Conservation (phyloP, 148 eudicot genomes). For the Gaultheria prostrata region DNA sequence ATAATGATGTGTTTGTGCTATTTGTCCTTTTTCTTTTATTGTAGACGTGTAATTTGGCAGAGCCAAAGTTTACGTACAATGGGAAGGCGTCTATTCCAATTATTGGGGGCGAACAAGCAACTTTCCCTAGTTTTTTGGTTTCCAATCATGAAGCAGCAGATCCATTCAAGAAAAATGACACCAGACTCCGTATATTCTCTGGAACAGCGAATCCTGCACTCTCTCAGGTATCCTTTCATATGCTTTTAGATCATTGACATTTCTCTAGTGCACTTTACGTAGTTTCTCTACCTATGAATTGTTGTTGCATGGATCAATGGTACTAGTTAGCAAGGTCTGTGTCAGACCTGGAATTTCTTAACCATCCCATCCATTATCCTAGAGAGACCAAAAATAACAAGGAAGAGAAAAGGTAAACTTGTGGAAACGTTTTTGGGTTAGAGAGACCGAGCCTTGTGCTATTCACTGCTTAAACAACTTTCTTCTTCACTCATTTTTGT, state of each 20-base stretch:
- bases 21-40: neutral
- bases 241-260: neutral
- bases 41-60: slow-evolving; percentile 65
- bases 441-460: neutral
- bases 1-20: neutral
- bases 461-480: neutral
- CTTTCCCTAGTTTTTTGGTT: slow-evolving; percentile 55
- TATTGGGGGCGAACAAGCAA: slow-evolving; percentile 30
- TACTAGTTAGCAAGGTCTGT: neutral
- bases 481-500: neutral
- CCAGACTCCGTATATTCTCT: slow-evolving; percentile 76
- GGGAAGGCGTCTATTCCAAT: slow-evolving; percentile 43
- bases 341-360: neutral
- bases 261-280: neutral
- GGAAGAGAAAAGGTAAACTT: neutral
- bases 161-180: slow-evolving; percentile 32
- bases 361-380: neutral
- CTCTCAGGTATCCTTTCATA: slow-evolving; percentile 59
- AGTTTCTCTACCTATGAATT: neutral
- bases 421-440: neutral
- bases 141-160: slow-evolving; percentile 31
- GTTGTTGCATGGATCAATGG: neutral
- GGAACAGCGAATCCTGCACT: slow-evolving; percentile 84
- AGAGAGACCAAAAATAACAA: neutral
- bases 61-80: slow-evolving; percentile 58